phyloP scores from a whole-genome alignment of 1,284 basidiomycete genomes.

The Apiotrichum sp. region DNA sequence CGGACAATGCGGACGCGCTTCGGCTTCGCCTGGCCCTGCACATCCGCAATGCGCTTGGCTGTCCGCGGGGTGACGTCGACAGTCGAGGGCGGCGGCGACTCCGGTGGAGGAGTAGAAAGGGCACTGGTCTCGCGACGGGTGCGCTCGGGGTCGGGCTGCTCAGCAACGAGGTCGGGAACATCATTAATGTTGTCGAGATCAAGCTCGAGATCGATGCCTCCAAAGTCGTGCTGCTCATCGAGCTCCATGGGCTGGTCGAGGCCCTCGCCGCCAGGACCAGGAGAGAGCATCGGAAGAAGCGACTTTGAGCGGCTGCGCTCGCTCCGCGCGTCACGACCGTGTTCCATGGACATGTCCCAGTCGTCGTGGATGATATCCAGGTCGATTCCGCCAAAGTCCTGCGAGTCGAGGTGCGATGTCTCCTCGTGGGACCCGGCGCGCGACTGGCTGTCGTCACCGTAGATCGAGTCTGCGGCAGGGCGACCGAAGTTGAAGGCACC shows the following conservation, averaged over 20 bases:
- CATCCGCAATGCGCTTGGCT: constrained; percentile 45
- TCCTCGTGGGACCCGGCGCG: constrained; percentile 37
- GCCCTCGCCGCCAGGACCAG: neutral
- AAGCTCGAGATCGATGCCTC: constrained; percentile 18
- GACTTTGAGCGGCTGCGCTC: constrained; percentile 8
- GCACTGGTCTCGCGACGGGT: constrained; percentile 51
- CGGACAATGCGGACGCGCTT: constrained; percentile 57
- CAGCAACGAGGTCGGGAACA: constrained; percentile 38
- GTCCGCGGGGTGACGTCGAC: constrained; percentile 53
- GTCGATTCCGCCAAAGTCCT: constrained; percentile 58
- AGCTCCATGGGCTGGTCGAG: constrained; percentile 46
- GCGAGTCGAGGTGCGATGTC: constrained; percentile 65
- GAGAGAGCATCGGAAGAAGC: constrained; percentile 45
- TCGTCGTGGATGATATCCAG: constrained; percentile 36
- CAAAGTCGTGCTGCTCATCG: constrained; percentile 23
- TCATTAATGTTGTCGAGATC: constrained; percentile 37
- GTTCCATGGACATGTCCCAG: constrained; percentile 54
- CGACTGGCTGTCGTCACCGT: constrained; percentile 32
- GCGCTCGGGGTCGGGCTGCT: neutral
- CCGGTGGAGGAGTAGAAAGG: constrained; percentile 41
- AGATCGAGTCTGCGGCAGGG: constrained; percentile 46
- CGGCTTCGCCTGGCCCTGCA: constrained; percentile 41
- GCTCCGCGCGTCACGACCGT: constrained; percentile 62
- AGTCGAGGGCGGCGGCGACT: constrained; percentile 24
- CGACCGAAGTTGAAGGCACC: constrained; percentile 44